Percentiles rank a stretch among this genome's conserved stretches.
These are phyloP conservation scores for Penicillium longicatenatum DNA, from an alignment of 495 filamentous ascomycete genomes.

Conservation along the genomic window DNA sequence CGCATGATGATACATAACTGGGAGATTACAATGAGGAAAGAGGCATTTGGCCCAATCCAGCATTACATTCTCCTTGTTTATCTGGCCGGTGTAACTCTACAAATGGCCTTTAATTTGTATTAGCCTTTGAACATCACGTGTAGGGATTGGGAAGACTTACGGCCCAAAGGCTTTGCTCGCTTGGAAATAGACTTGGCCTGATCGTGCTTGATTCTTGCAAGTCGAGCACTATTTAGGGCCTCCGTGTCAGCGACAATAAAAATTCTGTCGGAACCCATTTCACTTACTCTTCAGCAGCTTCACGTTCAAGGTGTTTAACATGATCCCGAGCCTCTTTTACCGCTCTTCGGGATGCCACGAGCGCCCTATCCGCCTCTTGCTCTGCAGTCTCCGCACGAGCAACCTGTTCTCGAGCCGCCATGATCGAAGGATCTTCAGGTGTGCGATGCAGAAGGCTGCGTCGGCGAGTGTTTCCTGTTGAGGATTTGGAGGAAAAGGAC, in stretches of 20 bases:
- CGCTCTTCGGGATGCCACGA: slow-evolving; percentile 54
- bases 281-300: slow-evolving; percentile 60
- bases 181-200: slow-evolving; percentile 64
- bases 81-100: neutral
- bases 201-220: slow-evolving; percentile 67
- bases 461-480: slow-evolving; percentile 35
- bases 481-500: slow-evolving; percentile 12
- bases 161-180: slow-evolving; percentile 64
- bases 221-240: slow-evolving; percentile 36
- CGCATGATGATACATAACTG: neutral
- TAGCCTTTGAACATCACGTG: neutral
- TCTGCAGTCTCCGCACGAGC: slow-evolving; percentile 60
- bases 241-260: neutral
- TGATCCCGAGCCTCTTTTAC: slow-evolving; percentile 64
- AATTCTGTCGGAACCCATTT: neutral
- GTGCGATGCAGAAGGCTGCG: slow-evolving; percentile 48
- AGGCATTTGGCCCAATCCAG: neutral
- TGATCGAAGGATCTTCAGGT: slow-evolving; percentile 59
- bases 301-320: slow-evolving; percentile 61
- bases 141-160: slow-evolving; percentile 57
- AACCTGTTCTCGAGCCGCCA: slow-evolving; percentile 58
- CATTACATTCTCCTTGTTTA: neutral
- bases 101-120: neutral
- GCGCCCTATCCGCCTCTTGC: slow-evolving; percentile 61
- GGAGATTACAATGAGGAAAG: neutral